Percentiles rank a stretch among this genome's conserved stretches.
These are phyloP conservation scores for Eimeria sp. DNA, from an alignment of 169 alveolate genomes.

Conservation along the genomic window DNA sequence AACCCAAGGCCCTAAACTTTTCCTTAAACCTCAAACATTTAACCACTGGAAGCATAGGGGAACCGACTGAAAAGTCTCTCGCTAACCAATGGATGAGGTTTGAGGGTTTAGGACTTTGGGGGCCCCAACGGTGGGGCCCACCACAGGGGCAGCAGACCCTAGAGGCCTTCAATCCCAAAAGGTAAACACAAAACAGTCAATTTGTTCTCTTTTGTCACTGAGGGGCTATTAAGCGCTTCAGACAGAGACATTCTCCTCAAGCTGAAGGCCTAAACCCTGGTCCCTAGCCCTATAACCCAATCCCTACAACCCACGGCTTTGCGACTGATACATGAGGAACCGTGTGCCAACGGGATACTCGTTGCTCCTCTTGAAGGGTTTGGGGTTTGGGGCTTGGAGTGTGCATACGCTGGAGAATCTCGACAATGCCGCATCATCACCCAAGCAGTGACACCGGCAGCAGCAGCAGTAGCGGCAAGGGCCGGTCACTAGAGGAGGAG, in stretches of 20 bases:
- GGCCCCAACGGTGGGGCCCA: constrained; percentile 27
- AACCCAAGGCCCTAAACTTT: background rate
- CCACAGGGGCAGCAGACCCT: background rate
- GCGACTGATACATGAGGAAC: background rate
- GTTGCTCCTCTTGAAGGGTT: background rate
- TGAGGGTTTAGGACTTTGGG: background rate
- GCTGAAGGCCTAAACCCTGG: background rate
- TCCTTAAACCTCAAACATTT: background rate
- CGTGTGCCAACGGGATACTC: background rate
- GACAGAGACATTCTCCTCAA: background rate
- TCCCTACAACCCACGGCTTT: background rate
- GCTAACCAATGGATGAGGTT: background rate
- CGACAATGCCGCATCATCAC: constrained; percentile 45
- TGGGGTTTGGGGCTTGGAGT: constrained; percentile 21
- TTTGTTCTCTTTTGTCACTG: background rate
- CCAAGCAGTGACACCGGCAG: background rate
- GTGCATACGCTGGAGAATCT: background rate
- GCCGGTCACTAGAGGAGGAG: constrained; percentile 44
- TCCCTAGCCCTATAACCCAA: background rate
- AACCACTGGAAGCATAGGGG: background rate
- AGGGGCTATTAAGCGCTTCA: background rate
- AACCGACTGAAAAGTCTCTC: background rate
- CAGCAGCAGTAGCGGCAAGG: constrained; percentile 18
- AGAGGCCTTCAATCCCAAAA: background rate
- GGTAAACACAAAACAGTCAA: background rate